Base-by-base conservation (phyloP, 2,329 filamentous ascomycete genomes). In the Colletotrichum camelliae region DNA sequence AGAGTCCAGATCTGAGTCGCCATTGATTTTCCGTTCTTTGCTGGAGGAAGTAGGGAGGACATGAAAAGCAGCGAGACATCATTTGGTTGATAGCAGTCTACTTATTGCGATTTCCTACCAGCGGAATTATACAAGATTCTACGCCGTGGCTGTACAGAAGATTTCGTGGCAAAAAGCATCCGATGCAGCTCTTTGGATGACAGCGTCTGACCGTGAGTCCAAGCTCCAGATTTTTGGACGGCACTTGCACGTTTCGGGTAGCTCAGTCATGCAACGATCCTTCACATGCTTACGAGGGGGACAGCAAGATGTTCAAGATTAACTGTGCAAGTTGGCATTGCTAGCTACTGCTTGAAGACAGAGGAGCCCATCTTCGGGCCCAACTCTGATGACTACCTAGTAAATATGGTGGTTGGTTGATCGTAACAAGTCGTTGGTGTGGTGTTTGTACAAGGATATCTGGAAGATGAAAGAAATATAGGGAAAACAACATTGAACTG, bases 401-500 rank as follows among this genome's bases (percentile, higher is more conserved):
- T 24, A 16, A 24, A 18, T 18, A 21, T 62, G 37, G 15, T 35
- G 16, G 37, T 52, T 39, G 67, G 6, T 58, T 70, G 27, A 21
- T 72, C 74, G 37, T 76, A 31, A 66, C 64, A 31, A 58, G 64
- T 76, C 70, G 74, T 76, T 58, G 58, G 18, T 15, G 37, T 29
- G 27, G 27, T 62, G 61, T 31, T 74, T 62, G 61, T 73, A 71
- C 76, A 73, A 77, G 70, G 64, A 68, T 67, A 73, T 48, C 52
- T n/a, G 16, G 27, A n/a, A 39, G 33, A 65, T n/a, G 31, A 12
- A n/a, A 24, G 27, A 18, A 33, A 67, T 10, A 57, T n/a, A 33
- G 4, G n/a, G 10, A 35, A 15, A 64, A 43, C 21, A 69, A 64
- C 57, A 61, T 33, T 10, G n/a, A 37, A 18, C 33, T 27, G 37